A percentile compares a stretch with the other conserved stretches of the same genome.
Conservation (phyloP, 2,329 filamentous ascomycete species). For the Coniochaeta sp. region DNA sequence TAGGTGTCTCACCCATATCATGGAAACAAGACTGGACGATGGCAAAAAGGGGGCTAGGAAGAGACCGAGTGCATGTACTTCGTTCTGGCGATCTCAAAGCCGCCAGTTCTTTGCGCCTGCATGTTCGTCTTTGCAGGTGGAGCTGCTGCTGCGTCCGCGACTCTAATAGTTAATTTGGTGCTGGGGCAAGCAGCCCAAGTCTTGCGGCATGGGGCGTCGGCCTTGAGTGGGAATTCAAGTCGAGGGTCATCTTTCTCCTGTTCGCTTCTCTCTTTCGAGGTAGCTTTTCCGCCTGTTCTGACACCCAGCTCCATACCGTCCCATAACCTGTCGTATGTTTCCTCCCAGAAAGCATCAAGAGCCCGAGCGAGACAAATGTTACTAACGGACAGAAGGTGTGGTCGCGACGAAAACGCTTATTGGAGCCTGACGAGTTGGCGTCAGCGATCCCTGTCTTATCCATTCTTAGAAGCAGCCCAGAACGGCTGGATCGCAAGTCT, state of each 20-base stretch:
- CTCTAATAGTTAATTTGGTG: too few species aligned
- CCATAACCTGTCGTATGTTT: neutral
- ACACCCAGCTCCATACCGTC: neutral
- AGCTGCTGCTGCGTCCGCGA: neutral
- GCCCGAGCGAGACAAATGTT: neutral
- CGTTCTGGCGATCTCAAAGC: neutral
- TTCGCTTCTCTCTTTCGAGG: neutral
- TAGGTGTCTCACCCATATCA: neutral
- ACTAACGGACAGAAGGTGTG: neutral
- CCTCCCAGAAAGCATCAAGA: neutral
- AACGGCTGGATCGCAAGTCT: neutral
- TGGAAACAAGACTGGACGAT: neutral
- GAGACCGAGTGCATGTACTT: neutral
- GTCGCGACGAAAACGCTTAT: neutral
- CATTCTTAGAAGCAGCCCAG: neutral
- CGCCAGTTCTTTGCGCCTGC: neutral
- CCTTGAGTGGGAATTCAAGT: neutral
- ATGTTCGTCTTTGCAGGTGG: neutral
- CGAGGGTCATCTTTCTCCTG: neutral
- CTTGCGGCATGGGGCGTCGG: neutral
- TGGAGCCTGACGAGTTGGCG: neutral
- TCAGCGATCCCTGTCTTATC: neutral
- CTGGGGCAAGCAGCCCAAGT: neutral
- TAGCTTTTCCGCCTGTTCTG: too few species aligned
- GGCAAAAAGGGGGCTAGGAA: neutral